A percentile compares a stretch with the other conserved stretches of the same genome.
phyloP scores from a whole-genome alignment of 805 yeast species.

The Ogataea wickerhamii region DNA sequence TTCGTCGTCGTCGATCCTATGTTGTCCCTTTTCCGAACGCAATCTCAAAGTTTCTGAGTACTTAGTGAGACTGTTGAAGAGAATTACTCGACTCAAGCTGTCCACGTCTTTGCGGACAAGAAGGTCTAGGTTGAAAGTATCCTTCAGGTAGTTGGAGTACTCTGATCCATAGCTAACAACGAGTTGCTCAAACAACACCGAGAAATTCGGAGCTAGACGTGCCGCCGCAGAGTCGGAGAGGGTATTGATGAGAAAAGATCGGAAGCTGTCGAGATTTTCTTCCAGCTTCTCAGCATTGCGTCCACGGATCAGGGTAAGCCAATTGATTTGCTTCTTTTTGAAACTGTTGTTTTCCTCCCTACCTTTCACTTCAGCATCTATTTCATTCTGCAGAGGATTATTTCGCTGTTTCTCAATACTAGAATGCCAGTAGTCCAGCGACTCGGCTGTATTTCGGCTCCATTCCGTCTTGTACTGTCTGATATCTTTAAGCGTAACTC shows the following conservation, averaged over 20 bases:
- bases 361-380: no score
- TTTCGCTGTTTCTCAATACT: neutral
- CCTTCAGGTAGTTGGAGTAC: slow-evolving; percentile 1
- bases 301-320: neutral
- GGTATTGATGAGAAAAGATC: neutral
- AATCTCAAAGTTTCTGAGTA: slow-evolving; percentile 3
- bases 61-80: slow-evolving; percentile 5
- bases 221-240: neutral
- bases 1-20: neutral
- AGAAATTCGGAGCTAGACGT: neutral
- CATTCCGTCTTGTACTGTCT: slow-evolving; percentile 1
- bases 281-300: neutral
- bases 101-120: slow-evolving; percentile 1
- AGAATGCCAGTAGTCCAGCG: slow-evolving; percentile 5
- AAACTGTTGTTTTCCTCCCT: no score
- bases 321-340: no score
- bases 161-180: neutral
- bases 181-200: neutral
- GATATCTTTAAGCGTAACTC: slow-evolving; percentile 3
- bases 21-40: neutral
- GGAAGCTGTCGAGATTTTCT: neutral
- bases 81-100: slow-evolving; percentile 1
- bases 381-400: no score
- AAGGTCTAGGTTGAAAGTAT: neutral
- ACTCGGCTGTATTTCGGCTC: neutral